Evolutionary conservation across 352 stramenopile species (phyloP).

Genomic region (Phytopythium montanum): DNA sequence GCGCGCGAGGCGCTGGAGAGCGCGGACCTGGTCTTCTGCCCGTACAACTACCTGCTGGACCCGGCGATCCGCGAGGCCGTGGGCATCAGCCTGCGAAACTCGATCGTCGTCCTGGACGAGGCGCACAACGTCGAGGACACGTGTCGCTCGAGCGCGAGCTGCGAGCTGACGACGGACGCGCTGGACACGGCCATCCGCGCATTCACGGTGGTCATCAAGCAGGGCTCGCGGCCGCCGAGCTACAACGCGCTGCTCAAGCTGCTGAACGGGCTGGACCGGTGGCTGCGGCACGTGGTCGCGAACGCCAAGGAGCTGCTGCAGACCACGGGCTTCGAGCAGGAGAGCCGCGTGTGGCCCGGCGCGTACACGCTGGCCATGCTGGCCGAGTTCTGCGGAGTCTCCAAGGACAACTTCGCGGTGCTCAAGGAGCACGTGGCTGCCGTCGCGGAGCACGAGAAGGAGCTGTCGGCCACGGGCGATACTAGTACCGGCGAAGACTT

Average conservation of each 20-base stretch:
- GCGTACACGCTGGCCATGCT: slow-evolving; percentile 68
- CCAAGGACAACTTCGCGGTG: slow-evolving; percentile 34
- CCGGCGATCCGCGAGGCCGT: slow-evolving; percentile 69
- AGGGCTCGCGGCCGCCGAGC: slow-evolving; percentile 40
- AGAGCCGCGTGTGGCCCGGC: slow-evolving; percentile 69
- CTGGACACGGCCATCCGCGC: slow-evolving; percentile 52
- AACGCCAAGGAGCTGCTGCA: slow-evolving; percentile 43
- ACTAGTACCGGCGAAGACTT: slow-evolving; percentile 5
- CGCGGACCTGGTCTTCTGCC: slow-evolving; percentile 82
- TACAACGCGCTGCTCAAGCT: slow-evolving; percentile 61
- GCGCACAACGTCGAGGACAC: slow-evolving; percentile 88
- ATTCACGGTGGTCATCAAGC: slow-evolving; percentile 66
- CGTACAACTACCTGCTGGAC: slow-evolving; percentile 89
- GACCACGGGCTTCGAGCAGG: slow-evolving; percentile 61
- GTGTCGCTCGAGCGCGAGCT: slow-evolving; percentile 69
- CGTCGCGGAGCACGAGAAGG: slow-evolving; percentile 54
- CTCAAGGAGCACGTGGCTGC: slow-evolving; percentile 42
- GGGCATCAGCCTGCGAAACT: slow-evolving; percentile 62
- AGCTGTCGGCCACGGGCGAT: slow-evolving; percentile 30
- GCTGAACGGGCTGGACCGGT: slow-evolving; percentile 58
- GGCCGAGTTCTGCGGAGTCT: slow-evolving; percentile 54
- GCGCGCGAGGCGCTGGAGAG: slow-evolving; percentile 39
- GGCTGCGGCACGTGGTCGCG: slow-evolving; percentile 42
- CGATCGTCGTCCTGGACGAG: slow-evolving; percentile 83
- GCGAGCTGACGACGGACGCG: slow-evolving; percentile 58